phyloP scores from a whole-genome alignment of 257 asterid genomes.

The Catharanthus roseus region DNA sequence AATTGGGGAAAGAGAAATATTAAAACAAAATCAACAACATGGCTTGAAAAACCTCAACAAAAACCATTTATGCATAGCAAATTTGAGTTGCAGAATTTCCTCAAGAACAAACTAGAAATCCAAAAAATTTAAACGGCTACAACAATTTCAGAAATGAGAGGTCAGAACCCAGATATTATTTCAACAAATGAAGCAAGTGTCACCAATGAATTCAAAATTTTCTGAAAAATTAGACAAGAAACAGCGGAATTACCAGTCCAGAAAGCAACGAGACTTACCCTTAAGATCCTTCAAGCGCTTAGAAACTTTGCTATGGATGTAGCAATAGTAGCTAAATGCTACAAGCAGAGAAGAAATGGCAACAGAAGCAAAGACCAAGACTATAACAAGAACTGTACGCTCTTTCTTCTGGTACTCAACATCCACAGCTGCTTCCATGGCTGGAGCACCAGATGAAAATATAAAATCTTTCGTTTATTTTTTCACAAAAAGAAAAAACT shows the following conservation, averaged over 20 bases:
- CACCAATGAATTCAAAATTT: neutral
- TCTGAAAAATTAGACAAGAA: neutral
- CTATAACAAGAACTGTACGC: conserved; percentile 37
- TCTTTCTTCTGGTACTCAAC: conserved; percentile 55
- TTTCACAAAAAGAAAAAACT: neutral
- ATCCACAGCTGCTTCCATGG: conserved; percentile 46
- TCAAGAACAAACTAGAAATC: neutral
- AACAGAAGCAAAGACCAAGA: conserved; percentile 54
- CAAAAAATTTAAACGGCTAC: neutral
- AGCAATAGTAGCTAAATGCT: conserved; percentile 67
- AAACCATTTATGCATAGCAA: neutral
- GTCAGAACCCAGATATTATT: neutral
- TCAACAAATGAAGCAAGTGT: neutral
- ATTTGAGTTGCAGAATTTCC: neutral
- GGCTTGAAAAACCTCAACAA: neutral
- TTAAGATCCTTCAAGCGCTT: conserved; percentile 41
- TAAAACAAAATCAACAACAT: conserved; percentile 1
- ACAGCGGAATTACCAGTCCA: conserved; percentile 1
- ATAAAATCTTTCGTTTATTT: too few species aligned
- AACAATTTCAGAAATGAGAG: neutral
- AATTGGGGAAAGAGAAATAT: too few species aligned
- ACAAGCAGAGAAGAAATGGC: conserved; percentile 58
- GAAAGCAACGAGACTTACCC: conserved; percentile 26
- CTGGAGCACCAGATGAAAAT: neutral
- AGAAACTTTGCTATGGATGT: conserved; percentile 62